Conservation (phyloP, 148 eudicot genomes). For the Heliosperma pusillum region DNA sequence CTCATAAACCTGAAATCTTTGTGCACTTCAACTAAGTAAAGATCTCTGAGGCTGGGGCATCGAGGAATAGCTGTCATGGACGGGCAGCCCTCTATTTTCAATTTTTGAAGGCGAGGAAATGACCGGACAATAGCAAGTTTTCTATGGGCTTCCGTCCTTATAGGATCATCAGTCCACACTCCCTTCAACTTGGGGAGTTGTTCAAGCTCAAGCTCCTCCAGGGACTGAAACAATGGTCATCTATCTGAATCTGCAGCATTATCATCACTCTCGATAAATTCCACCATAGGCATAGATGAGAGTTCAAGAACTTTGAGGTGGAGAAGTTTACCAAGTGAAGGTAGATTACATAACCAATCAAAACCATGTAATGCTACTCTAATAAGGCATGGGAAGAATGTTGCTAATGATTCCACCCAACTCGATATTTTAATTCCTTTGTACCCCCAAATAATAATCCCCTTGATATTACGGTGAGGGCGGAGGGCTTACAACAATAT, state of each 20-base stretch:
- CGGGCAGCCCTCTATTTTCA: too few relatives aligned
- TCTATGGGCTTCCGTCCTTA: too few relatives aligned
- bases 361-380: neutral
- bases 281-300: neutral
- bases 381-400: slow-evolving; percentile 9
- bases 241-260: neutral
- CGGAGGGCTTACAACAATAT: neutral
- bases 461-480: slow-evolving; percentile 11
- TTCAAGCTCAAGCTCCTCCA: neutral
- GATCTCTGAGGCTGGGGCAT: too few relatives aligned
- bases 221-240: slow-evolving; percentile 9
- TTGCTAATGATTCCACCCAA: neutral
- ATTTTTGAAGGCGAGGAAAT: too few relatives aligned
- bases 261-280: slow-evolving; percentile 9
- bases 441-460: neutral
- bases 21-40: too few relatives aligned
- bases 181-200: too few relatives aligned
- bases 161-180: too few relatives aligned
- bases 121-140: too few relatives aligned
- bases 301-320: slow-evolving; percentile 15
- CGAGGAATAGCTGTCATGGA: too few relatives aligned
- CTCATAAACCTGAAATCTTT: too few relatives aligned
- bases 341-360: neutral
- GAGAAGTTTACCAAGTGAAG: slow-evolving; percentile 1
- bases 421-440: neutral